Base-by-base conservation (phyloP, 2,329 filamentous ascomycete species). In the Trichophaea hybrida region DNA sequence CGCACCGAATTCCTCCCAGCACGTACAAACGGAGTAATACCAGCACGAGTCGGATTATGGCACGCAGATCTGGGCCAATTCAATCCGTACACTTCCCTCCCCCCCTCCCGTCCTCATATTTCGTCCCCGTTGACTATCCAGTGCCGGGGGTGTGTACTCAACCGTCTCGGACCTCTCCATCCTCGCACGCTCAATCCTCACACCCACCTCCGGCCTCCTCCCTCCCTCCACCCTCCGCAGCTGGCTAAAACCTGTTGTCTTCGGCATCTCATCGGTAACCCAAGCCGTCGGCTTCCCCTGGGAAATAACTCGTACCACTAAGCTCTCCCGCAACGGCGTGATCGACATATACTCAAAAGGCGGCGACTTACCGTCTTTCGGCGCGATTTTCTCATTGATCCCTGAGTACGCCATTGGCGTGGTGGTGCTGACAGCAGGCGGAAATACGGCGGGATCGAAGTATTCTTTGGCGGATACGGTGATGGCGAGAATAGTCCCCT, bases 261-360 rank as follows among this genome's bases (percentile, higher is more conserved):
- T 60, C 33, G 60, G 57, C 24, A 24, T 24, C 10, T 33, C 59
- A 8, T 59, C 57, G 5, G 34, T 64, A 7, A 55, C 58, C 31
- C 55, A 8, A 31, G 44, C 17, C 6, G 55, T 60, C 7, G 58
- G 62, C 2, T 63, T 59, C 33, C 62, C 62, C 15, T 67, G 64
- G 62, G 64, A 66, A 38, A 57, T 64, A 31, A 46, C 56, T 13
- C 31, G 50, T 10, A 53, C 53, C 37, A 24, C 48, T 54, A 59
- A 63, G 50, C 33, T 59, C 46, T 53, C 63, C 31, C 34, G 64
- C 31, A 15, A 59, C 43, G 59, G 64, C 40, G 44, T 59, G 1
- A 59, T 64, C 8, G 58, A 64, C 37, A 57, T 66, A 17, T 63
- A 65, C 49, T 49, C 59, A 15, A 66, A 67, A 46, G 62, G 62